Base-by-base conservation (phyloP, 2,329 filamentous ascomycete species). In the Aspergillus puulaauensis region DNA sequence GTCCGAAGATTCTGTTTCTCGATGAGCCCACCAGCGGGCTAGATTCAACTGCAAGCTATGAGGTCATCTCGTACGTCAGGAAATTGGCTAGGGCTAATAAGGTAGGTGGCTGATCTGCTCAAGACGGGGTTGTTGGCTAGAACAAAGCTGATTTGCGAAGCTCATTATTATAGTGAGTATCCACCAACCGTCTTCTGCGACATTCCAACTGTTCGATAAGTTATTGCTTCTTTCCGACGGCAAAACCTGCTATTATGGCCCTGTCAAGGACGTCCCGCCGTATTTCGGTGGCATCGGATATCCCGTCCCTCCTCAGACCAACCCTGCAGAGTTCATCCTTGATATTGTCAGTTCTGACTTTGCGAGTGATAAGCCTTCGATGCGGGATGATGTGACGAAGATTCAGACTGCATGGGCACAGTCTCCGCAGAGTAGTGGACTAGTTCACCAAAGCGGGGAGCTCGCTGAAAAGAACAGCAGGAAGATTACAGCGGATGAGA, bases 1-100 rank as follows among this genome's bases (percentile, higher is more conserved):
- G 83, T 57, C 91, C 91, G 0, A 90, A 88, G 72, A 86, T 96
- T 7, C 73, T 96, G 23, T 95, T 96, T 68, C 76, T 96, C 33
- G 90, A 95, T 68, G 90, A 95, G 73, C 90, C 90, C 1, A 96
- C 91, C 0, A 91, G 88, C 63, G 91, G 91, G 8, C 79, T 96
- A 9, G 91, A 96, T 71, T 93, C 90, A 7, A 86, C 86, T 0
- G 87, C 88, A 0, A 90, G 88, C 57, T 87, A 80, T 63, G 90
- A 96, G 72, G 89, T 96, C 21, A 86, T 93, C 55, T 87, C 80
- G 3, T 92, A 90, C 70, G 82, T 93, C 49, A 86, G 83, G 67
- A 77, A 80, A 9, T 81, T 92, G 31, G 90, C 86, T 0, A 83
- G 81, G 68, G 81, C 82, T 59, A 85, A 90, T 69, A 88, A 88